Evolutionary conservation across 192 early-diverging fungal genomes (phyloP), one percentile per base, ranked within the genome.

Genomic region (Blastocladiella britannica): DNA sequence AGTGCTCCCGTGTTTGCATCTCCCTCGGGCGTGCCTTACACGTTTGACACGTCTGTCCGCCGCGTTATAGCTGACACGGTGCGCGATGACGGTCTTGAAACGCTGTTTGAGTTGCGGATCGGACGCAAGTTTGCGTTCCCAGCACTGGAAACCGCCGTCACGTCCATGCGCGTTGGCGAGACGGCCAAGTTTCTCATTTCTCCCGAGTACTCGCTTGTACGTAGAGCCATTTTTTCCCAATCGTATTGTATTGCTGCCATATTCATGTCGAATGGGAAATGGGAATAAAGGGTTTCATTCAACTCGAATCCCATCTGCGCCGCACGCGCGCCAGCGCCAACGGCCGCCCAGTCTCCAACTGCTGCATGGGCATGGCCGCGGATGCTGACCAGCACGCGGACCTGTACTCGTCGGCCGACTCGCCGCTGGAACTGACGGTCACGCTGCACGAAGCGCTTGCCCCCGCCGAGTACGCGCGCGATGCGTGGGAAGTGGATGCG

Each of bases 401-500:
- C 31, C 61, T 78, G 18, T 62, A 65, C 25, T 54, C 58, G n/a
- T 56, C 67, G 24, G 25, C 61, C 29, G 58, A 60, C 55, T 58
- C 62, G 7, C 68, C 68, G 3, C 61, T 78, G 5, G 75, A 78
- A 54, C 64, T 78, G 52, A 72, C 74, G 47, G 64, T 78, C 60
- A 69, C 70, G 24, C 63, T 78, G 26, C n/a, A 70, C 18, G 57
- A 66, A 2, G 72, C 74, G 5, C 70, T 65, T 27, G 37, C 57
- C 31, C 75, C 72, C 5, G 62, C 65, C 26, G 43, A 52, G 18
- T 78, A 67, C 54, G 43, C 51, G n/a, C 61, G 61, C 15, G 65
- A 78, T 55, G 57, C 63, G 8, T 78, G 75, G 75, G 75, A 78
- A 54, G 71, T 78, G 70, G 56, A 24, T 25, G 52, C 65, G n/a